A percentile compares a stretch with the other conserved stretches of the same genome.
These are phyloP conservation scores for Botrytis hyacinthi DNA, from an alignment of 2,329 filamentous ascomycete genomes.

Conservation along the genomic window DNA sequence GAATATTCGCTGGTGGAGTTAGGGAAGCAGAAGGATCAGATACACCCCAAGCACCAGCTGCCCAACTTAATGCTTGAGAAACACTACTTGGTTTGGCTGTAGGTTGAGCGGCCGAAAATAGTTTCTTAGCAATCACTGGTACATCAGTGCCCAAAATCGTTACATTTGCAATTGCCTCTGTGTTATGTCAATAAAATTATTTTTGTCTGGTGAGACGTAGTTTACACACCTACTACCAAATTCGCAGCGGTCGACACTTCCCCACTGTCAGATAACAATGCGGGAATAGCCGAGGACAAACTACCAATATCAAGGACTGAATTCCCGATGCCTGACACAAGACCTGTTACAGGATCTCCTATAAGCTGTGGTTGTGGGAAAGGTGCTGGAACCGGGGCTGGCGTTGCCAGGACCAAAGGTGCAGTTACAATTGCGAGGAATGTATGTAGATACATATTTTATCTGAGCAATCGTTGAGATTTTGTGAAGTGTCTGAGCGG, in stretches of 20 bases:
- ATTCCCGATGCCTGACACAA: not conserved
- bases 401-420: conserved; percentile 5
- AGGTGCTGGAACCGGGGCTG: not conserved
- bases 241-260: not conserved
- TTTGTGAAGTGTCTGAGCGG: not conserved
- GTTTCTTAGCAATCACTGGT: conserved; percentile 22
- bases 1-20: conserved; percentile 22
- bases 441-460: not conserved
- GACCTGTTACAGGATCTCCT: not conserved
- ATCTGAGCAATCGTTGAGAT: not conserved
- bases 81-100: conserved; percentile 33
- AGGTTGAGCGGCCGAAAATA: conserved; percentile 31
- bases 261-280: not conserved
- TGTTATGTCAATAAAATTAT: not conserved
- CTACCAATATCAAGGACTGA: not conserved
- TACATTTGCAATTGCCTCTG: conserved; percentile 25
- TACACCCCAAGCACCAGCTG: conserved; percentile 20
- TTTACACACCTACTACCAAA: not conserved
- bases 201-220: no score
- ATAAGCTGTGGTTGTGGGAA: not conserved
- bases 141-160: conserved; percentile 25
- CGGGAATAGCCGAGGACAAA: not conserved
- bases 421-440: not conserved
- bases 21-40: conserved; percentile 14
- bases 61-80: conserved; percentile 25